phyloP scores from a whole-genome alignment of 148 eudicot species.

The Pouteria glomerata region DNA sequence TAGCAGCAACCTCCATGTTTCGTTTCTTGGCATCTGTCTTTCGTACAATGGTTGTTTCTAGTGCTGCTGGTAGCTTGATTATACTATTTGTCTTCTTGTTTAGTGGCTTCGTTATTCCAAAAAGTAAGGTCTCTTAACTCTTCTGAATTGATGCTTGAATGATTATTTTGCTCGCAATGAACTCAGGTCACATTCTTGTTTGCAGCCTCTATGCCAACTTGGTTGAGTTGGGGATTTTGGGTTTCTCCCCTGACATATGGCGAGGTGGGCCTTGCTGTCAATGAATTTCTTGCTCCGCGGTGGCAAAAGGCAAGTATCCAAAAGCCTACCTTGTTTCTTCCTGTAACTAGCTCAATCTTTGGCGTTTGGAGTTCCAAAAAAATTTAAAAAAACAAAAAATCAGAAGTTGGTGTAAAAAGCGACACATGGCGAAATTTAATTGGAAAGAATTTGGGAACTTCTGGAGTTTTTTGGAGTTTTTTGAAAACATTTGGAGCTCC shows the following conservation, averaged over 20 bases:
- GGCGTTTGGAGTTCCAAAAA: too few species aligned
- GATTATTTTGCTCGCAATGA: background rate
- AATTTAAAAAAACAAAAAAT: too few species aligned
- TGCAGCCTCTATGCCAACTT: constrained; percentile 82
- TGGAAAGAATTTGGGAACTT: too few species aligned
- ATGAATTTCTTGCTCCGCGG: constrained; percentile 77
- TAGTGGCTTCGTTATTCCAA: constrained; percentile 68
- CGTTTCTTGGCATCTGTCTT: constrained; percentile 67
- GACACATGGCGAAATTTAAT: too few species aligned
- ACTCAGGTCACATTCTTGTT: constrained; percentile 9
- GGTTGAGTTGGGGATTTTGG: constrained; percentile 90
- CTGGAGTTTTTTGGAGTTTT: too few species aligned
- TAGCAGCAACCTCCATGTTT: constrained; percentile 53
- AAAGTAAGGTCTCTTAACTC: constrained; percentile 31
- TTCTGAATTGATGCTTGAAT: background rate
- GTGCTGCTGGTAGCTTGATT: constrained; percentile 34
- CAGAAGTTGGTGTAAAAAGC: too few species aligned
- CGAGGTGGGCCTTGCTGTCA: constrained; percentile 63
- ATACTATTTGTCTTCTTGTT: constrained; percentile 38
- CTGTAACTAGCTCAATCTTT: too few species aligned
- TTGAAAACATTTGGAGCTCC: too few species aligned
- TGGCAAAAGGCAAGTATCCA: constrained; percentile 60
- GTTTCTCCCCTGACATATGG: constrained; percentile 65
- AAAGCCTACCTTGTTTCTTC: background rate
- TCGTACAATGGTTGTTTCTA: constrained; percentile 45